These are phyloP conservation scores for Rhizoclosmatium globosum DNA, from an alignment of 192 early-diverging fungal species.

Conservation along the genomic window DNA sequence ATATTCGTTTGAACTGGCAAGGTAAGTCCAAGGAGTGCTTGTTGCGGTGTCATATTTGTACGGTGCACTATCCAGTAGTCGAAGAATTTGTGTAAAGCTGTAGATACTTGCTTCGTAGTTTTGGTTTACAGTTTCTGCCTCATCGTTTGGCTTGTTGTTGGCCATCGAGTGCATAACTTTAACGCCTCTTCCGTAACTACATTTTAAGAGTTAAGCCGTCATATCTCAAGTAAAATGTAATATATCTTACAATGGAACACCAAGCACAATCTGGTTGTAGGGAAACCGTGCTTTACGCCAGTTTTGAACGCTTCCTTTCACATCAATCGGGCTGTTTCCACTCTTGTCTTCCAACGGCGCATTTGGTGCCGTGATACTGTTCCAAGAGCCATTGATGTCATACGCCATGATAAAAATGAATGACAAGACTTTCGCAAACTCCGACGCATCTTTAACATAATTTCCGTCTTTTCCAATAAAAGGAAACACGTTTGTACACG, in stretches of 20 bases:
- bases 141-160: not conserved
- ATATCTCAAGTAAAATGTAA: not conserved
- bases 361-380: conserved; percentile 1
- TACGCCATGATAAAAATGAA: conserved; percentile 7
- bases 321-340: not conserved
- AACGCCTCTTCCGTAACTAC: not conserved
- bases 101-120: not conserved
- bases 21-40: conserved; percentile 78
- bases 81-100: not conserved
- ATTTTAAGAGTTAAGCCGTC: not conserved
- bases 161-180: conserved; percentile 1
- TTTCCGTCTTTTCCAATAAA: not conserved
- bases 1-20: conserved; percentile 60
- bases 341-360: conserved; percentile 2
- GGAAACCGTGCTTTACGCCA: conserved; percentile 7
- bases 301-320: not conserved
- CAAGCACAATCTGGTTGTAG: conserved; percentile 4
- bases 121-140: not conserved
- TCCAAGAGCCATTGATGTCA: conserved; percentile 17
- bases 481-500: not conserved
- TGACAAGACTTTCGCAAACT: not conserved
- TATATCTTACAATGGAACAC: conserved; percentile 17
- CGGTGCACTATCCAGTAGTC: conserved; percentile 56
- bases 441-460: not conserved
- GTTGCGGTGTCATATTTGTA: conserved; percentile 68